These are phyloP conservation scores for Russula earlei DNA, from an alignment of 768 basidiomycete species.

Conservation along the genomic window DNA sequence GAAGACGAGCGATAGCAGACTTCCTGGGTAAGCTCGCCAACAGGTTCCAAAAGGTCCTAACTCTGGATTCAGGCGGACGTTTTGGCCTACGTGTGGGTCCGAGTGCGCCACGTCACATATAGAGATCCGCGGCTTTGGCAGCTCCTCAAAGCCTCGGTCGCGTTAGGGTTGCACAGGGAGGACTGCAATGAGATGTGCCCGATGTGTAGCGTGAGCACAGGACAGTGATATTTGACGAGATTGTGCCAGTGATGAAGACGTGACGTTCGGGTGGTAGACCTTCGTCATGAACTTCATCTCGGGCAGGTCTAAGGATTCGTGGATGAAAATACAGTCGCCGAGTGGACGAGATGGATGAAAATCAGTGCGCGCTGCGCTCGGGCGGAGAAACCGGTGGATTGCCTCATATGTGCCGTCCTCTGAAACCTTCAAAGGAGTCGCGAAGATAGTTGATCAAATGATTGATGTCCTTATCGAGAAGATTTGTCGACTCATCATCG, in stretches of 20 bases:
- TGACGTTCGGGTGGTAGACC: constrained; percentile 93
- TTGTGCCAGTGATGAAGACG: constrained; percentile 87
- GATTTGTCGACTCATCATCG: constrained; percentile 82
- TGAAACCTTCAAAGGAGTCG: constrained; percentile 85
- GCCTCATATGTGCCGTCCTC: constrained; percentile 86
- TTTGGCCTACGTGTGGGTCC: constrained; percentile 88
- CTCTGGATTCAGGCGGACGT: constrained; percentile 37
- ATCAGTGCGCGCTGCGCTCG: not conserved
- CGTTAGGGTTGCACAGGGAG: constrained; percentile 85
- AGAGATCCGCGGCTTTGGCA: constrained; percentile 95
- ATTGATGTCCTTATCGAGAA: constrained; percentile 77
- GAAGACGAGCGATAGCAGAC: constrained; percentile 65
- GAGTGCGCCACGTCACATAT: constrained; percentile 85
- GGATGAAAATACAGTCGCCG: too few species aligned
- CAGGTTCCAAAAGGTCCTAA: too few species aligned
- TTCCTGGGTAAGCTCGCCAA: constrained; percentile 29
- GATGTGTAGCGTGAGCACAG: constrained; percentile 88
- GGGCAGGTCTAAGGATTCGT: constrained; percentile 85
- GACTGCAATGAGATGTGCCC: constrained; percentile 92
- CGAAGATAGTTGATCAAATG: constrained; percentile 85
- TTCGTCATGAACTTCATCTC: constrained; percentile 99
- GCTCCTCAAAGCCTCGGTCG: constrained; percentile 95
- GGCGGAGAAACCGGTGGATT: constrained; percentile 25
- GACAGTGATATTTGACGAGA: constrained; percentile 89
- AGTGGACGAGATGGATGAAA: not conserved